Base-by-base conservation (phyloP, 2,329 filamentous ascomycete genomes). In the Penicillium sp. region DNA sequence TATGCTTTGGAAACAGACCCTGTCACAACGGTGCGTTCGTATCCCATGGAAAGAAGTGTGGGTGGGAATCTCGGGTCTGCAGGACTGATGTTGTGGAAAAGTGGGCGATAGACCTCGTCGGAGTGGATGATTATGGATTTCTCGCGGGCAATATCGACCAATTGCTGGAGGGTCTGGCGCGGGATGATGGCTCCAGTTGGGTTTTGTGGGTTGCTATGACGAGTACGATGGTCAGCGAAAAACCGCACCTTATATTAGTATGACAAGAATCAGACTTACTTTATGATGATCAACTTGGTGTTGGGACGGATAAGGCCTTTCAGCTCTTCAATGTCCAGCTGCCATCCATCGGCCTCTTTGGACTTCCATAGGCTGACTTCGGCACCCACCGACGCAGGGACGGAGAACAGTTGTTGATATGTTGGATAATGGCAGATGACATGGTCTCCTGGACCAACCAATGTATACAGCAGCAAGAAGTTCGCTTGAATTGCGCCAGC, bases 1-100 rank as follows among this genome's bases (percentile, higher is more conserved):
- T 91, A 96, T 0, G 90, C 89, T 75, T 96, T 96, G 26, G 89
- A 93, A 79, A 95, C 85, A 18, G 89, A 92, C 14, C 91, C 88
- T 0, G 89, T 94, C 13, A 85, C 84, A 32, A 96, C 79, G 22
- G 84, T 82, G 54, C 86, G 87, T 3, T 82, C 75, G 72, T 95
- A 94, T 42, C 85, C 87, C 42, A 94, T 77, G 0, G 88, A 85
- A 1, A 92, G 78, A 11, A 87, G 80, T 0, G 89, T 91, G 0
- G 89, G 87, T 2, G 83, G 89, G 54, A 82, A 82, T 20, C 81
- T 79, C 4, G 74, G 63, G 55, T 82, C 79, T 32, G 79, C 71
- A 0, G 82, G 81, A 32, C 73, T 79, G 69, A 83, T 83, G 51
- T 82, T 82, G 72, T 95, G 90, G 77, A 92, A 95, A 3, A 96